Base-by-base conservation (phyloP, 1,139 yeast species). In the Eremothecium cymbalariae region DNA sequence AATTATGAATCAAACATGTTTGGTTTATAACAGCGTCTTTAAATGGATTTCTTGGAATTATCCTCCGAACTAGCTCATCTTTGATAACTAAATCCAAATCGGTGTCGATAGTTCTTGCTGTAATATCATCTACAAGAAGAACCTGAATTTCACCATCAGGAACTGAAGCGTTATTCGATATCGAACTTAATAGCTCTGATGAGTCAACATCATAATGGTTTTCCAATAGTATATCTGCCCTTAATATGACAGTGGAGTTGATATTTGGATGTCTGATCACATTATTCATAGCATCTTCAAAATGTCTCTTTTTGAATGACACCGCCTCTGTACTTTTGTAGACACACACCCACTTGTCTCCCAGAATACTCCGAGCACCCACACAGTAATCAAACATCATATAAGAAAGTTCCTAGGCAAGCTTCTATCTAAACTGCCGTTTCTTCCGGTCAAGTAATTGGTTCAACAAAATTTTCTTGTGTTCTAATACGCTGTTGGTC, bases 21-120 rank as follows among this genome's bases (percentile, higher is more conserved):
- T 88, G 97, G 53, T 83, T 83, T 40, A 85, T 76, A 14, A 84
- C 72, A 35, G 74, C 72, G 51, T 88, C 97, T 47, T 85, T 79
- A 51, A 72, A 77, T 0, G 95, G 95, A 51, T 86, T 88, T 53
- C 97, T 65, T 4, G 97, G 97, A 13, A 88, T 71, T 27, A 88
- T 75, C 43, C 95, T 66, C 45, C 96, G 68, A 15, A 85, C 85
- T 25, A 81, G 65, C 44, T 76, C 74, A 19, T 65, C 33, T 14
- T 44, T 43, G 4, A 36, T 42, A 9, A 29, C 32, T 22, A 55
- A 34, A 9, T 39, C 38, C 28, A 53, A 32, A 1, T 37, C 43
- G 3, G 39, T 30, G 18, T 38, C 34, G 6, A 44, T 45, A 3
- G 52, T 34, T 41, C 74, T 65, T 9, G 83, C 64, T 3, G 60